Conservation (phyloP, 768 basidiomycete genomes). For the Rhizopogon vulgaris region DNA sequence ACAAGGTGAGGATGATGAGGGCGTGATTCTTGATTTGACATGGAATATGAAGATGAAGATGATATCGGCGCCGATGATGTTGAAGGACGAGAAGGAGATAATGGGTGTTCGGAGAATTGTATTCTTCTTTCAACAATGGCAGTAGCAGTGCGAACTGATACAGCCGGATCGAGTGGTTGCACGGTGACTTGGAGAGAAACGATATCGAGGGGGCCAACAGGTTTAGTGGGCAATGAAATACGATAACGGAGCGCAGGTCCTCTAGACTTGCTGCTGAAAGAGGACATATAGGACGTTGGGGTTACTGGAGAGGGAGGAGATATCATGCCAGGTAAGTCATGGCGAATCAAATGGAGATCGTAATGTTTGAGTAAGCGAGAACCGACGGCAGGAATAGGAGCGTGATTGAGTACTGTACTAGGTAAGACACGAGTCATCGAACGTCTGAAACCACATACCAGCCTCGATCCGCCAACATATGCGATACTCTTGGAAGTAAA, state of each 20-base stretch:
- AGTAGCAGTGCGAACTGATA: conserved; percentile 56
- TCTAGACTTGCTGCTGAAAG: conserved; percentile 47
- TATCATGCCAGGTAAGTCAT: conserved; percentile 47
- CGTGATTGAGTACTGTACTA: conserved; percentile 58
- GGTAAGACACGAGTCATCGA: conserved; percentile 11
- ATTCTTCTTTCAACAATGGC: conserved; percentile 70
- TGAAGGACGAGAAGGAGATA: conserved; percentile 13
- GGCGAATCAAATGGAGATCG: conserved; percentile 67
- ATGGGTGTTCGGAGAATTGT: conserved; percentile 40
- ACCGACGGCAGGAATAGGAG: conserved; percentile 59
- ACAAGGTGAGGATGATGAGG: conserved; percentile 11
- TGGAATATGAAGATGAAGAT: conserved; percentile 14
- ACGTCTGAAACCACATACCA: conserved; percentile 37
- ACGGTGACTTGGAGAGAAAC: conserved; percentile 60
- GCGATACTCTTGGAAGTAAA: conserved; percentile 68
- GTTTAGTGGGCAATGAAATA: conserved; percentile 45
- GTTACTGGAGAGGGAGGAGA: conserved; percentile 31
- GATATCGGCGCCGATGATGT: conserved; percentile 15
- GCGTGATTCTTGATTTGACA: conserved; percentile 4
- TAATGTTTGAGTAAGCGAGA: conserved; percentile 62
- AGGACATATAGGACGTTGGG: conserved; percentile 31
- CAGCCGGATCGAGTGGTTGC: conserved; percentile 50
- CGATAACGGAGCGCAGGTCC: conserved; percentile 56
- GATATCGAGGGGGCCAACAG: conserved; percentile 70
- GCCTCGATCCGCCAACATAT: conserved; percentile 84